phyloP scores from a whole-genome alignment of 257 asterid genomes.

The Solanum neorickii region DNA sequence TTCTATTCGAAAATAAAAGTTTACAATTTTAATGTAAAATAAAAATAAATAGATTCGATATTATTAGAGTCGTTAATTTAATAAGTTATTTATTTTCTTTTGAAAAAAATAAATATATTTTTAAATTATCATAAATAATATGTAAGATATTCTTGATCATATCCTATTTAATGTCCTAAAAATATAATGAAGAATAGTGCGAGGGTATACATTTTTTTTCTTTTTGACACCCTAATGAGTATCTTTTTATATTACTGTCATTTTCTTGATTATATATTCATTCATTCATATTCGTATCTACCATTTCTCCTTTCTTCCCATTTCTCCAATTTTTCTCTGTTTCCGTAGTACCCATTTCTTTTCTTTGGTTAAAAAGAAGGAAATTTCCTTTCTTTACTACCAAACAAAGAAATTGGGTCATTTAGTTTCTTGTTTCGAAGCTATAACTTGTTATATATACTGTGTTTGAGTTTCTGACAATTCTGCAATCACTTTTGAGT shows the following conservation, averaged over 20 bases:
- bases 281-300: not conserved
- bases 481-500: not conserved
- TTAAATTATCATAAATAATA: too few relatives aligned
- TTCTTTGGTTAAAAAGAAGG: not conserved
- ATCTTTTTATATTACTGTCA: not conserved
- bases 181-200: accelerated
- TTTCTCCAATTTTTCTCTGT: not conserved
- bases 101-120: too few relatives aligned
- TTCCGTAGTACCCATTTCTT: not conserved
- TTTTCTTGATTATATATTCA: not conserved
- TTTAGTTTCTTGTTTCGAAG: not conserved
- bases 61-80: too few relatives aligned
- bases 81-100: too few relatives aligned
- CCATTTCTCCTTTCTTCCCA: not conserved
- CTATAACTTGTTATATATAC: not conserved
- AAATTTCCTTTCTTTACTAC: not conserved
- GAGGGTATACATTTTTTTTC: too few relatives aligned
- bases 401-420: not conserved
- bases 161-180: too few relatives aligned
- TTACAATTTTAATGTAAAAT: too few relatives aligned
- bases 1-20: too few relatives aligned
- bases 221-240: too few relatives aligned
- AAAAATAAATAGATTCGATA: too few relatives aligned
- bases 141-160: too few relatives aligned
- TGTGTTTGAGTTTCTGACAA: not conserved